Conservation (phyloP, 2,329 filamentous ascomycete genomes). For the Diplodia intermedia region DNA sequence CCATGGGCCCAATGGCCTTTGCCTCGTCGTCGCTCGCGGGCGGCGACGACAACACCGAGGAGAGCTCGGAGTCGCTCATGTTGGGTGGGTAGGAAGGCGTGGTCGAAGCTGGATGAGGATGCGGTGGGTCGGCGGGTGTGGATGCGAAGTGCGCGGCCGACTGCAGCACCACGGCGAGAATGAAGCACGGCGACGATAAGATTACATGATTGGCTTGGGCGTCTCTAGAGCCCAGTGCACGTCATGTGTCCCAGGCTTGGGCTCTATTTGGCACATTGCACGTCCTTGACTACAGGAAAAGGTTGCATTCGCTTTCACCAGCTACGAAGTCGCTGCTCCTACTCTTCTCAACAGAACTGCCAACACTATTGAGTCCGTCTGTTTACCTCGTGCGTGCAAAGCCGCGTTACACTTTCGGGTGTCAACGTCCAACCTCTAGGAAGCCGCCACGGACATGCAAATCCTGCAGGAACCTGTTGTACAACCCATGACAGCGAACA, state of each 20-base stretch:
- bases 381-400: neutral
- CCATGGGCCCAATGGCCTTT: slow-evolving; percentile 40
- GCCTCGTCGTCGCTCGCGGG: slow-evolving; percentile 66
- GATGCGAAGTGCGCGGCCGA: slow-evolving; percentile 31
- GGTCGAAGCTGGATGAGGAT: slow-evolving; percentile 13
- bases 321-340: neutral
- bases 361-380: neutral
- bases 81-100: slow-evolving; percentile 39
- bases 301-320: slow-evolving; percentile 8
- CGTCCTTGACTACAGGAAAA: neutral
- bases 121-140: slow-evolving; percentile 28
- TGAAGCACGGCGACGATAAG: slow-evolving; percentile 33
- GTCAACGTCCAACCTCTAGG: neutral
- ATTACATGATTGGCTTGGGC: slow-evolving; percentile 33
- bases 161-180: slow-evolving; percentile 31
- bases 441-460: neutral
- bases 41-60: slow-evolving; percentile 63
- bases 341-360: no score
- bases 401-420: neutral
- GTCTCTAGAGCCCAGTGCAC: slow-evolving; percentile 8
- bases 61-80: slow-evolving; percentile 65
- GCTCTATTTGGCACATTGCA: slow-evolving; percentile 5
- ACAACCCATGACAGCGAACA: neutral
- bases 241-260: slow-evolving; percentile 23
- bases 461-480: neutral